Evolutionary conservation across 2,329 filamentous ascomycete species (phyloP).

Genomic region (Scedosporium apiospermum): DNA sequence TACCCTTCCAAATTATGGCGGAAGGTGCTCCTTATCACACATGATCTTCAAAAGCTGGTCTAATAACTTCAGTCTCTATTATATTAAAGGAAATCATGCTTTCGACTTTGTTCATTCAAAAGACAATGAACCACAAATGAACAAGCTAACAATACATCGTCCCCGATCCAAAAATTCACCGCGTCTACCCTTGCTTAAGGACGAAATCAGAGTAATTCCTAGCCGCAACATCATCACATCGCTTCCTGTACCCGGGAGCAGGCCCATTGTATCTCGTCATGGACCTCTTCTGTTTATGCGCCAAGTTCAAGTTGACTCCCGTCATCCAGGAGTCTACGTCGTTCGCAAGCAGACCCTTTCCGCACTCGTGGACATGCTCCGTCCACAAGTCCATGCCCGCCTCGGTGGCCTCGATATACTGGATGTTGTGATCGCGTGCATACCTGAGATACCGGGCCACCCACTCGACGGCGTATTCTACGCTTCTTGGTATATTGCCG

Average conservation of each 20-base stretch:
- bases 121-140: no score
- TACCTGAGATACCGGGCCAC: conserved; percentile 45
- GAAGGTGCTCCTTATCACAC: no score
- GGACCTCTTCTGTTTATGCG: conserved; percentile 32
- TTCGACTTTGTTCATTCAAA: no score
- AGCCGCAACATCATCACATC: conserved; percentile 22
- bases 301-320: conserved; percentile 41
- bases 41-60: no score
- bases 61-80: no score
- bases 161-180: no score
- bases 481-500: conserved; percentile 50
- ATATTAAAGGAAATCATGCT: no score
- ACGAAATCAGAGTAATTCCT: conserved; percentile 14
- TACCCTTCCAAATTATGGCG: no score
- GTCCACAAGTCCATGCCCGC: conserved; percentile 32
- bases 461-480: conserved; percentile 28
- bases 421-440: conserved; percentile 55
- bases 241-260: conserved; percentile 30
- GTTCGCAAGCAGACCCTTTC: conserved; percentile 31
- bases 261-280: conserved; percentile 37
- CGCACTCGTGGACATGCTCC: conserved; percentile 36
- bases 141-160: background rate
- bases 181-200: conserved; percentile 2
- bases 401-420: conserved; percentile 41
- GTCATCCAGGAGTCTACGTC: conserved; percentile 47